Conservation (phyloP, 345 rosid genomes). For the Durio zibethinus region DNA sequence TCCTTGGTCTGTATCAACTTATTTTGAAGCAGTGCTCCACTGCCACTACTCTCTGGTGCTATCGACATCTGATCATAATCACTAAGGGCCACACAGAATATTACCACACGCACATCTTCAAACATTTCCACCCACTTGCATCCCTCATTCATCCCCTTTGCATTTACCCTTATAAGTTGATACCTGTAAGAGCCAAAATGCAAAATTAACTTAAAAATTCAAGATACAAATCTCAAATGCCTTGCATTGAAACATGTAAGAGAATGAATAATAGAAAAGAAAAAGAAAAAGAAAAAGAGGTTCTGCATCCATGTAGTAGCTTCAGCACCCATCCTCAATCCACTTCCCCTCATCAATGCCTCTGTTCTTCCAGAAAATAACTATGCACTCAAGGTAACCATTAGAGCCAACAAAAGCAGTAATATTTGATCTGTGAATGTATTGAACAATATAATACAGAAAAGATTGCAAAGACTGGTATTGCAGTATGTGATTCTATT, state of each 20-base stretch:
- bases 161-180: conserved; percentile 87
- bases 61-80: conserved; percentile 79
- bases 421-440: neutral
- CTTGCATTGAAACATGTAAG: neutral
- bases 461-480: neutral
- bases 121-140: conserved; percentile 99
- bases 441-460: neutral
- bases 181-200: conserved; percentile 44
- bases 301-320: neutral
- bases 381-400: neutral
- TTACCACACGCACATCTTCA: conserved; percentile 80
- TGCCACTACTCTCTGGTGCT: conserved; percentile 43
- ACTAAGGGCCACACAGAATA: conserved; percentile 81
- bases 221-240: neutral
- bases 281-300: neutral
- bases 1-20: conserved; percentile 91
- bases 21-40: conserved; percentile 56
- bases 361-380: neutral
- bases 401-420: neutral
- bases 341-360: neutral
- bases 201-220: neutral
- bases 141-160: conserved; percentile 89
- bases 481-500: neutral
- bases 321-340: neutral
- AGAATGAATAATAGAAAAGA: neutral